Evolutionary conservation across 2,329 filamentous ascomycete species (phyloP), one percentile per base, ranked within the genome.

Genomic region (Fusarium tjaetaba): DNA sequence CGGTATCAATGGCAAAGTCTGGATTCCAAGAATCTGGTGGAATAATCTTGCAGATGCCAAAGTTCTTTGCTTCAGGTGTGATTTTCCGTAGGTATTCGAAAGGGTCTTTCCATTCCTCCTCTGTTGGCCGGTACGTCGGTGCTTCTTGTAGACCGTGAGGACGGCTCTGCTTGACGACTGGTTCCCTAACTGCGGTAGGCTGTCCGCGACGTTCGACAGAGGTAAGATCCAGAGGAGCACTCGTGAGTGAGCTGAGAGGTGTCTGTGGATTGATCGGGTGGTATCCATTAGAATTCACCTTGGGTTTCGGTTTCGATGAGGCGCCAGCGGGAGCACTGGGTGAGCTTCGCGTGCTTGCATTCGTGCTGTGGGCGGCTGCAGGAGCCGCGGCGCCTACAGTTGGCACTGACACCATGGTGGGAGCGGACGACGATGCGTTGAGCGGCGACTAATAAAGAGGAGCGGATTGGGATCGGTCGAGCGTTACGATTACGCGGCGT

Each of bases 51-150:
- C 95, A 95, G 61, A 99, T 93, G 57, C 96, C 96, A 83, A 93
- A 98, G 78, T 95, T 91, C 74, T 88, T 90, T 30, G 94, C 96
- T 81, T 98, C 95, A 2, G 94, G 91, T 2, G 92, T 88, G 76
- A 99, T 98, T 83, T 96, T 98, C 80, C 92, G 92, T 77, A 99
- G 95, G 80, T 98, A 99, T 77, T 93, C 93, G 80, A 97, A 91
- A 1, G 96, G 96, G 78, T 99, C 95, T 79, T 92, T 94, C 87
- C 96, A 99, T 82, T 99, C 95, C 76, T 98, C 95, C 76, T 94
- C 92, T 0, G 94, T 97, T 38, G 96, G 96, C 73, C 91, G 88
- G 82, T 94, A 99, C 10, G 94, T 96, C 5, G 96, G 96, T 34
- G 96, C 96, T 80, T 98, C 96, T 74, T 93, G 89, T 46, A 99